Evolutionary conservation across 2,329 filamentous ascomycete genomes (phyloP).

Genomic region (Scleromitrula shiraiana): DNA sequence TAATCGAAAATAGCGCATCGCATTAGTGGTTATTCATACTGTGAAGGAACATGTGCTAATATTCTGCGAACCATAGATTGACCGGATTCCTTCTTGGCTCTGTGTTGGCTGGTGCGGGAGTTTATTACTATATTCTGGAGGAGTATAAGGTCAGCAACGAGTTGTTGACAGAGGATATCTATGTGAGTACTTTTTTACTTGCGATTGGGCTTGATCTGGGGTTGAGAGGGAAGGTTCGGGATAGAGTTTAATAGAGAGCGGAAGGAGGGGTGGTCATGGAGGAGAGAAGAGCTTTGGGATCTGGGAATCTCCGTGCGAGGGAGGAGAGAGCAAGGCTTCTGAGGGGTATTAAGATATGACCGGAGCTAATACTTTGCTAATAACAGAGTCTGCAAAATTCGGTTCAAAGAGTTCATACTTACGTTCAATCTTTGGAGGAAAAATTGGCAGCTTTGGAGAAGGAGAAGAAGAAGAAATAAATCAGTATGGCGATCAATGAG

Average conservation of each 20-base stretch:
- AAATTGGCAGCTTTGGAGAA: slow-evolving; percentile 63
- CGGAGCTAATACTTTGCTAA: too few relatives aligned
- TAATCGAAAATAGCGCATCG: too few relatives aligned
- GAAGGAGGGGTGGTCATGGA: background rate
- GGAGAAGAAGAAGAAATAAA: slow-evolving; percentile 60
- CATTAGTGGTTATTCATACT: too few relatives aligned
- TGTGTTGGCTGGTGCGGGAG: slow-evolving; percentile 66
- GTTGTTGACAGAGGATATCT: slow-evolving; percentile 89
- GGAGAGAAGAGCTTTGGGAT: slow-evolving; percentile 3
- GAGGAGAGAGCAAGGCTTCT: background rate
- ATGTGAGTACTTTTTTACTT: slow-evolving; percentile 54
- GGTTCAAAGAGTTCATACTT: slow-evolving; percentile 76
- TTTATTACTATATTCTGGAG: slow-evolving; percentile 88
- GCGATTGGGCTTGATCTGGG: background rate
- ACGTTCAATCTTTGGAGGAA: slow-evolving; percentile 74
- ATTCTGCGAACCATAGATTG: slow-evolving; percentile 44
- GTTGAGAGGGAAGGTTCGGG: background rate
- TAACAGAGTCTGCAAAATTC: slow-evolving; percentile 74
- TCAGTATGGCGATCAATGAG: background rate
- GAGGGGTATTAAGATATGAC: background rate
- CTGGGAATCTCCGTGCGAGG: background rate
- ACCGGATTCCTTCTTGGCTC: slow-evolving; percentile 88
- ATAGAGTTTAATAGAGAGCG: background rate
- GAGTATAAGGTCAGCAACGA: slow-evolving; percentile 94
- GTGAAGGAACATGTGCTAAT: background rate